Percentiles rank a stretch among this genome's conserved stretches.
Conservation (phyloP, 441 rosid genomes). For the Melastoma candidum region DNA sequence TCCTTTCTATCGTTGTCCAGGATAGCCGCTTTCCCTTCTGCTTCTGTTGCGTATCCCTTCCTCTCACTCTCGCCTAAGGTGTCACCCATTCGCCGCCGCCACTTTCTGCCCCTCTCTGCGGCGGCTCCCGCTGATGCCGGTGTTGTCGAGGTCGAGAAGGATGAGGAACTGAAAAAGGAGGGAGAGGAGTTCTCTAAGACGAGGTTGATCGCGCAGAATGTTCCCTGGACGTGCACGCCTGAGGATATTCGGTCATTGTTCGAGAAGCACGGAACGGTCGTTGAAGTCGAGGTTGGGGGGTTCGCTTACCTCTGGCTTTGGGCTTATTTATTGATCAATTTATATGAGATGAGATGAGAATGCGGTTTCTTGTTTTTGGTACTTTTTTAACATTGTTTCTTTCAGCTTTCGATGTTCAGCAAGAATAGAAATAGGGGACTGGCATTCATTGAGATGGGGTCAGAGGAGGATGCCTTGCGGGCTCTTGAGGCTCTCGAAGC, state of each 20-base stretch:
- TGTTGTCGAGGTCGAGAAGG: too few relatives aligned
- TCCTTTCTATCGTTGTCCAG: too few relatives aligned
- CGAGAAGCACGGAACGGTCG: conserved; percentile 53
- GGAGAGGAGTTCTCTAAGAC: conserved; percentile 39
- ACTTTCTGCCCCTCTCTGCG: too few relatives aligned
- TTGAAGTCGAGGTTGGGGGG: conserved; percentile 58
- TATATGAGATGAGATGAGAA: conserved; percentile 12
- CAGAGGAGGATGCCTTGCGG: conserved; percentile 58
- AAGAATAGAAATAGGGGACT: conserved; percentile 63
- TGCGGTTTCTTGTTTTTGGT: conserved; percentile 1
- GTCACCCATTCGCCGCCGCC: too few relatives aligned
- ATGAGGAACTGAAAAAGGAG: neutral
- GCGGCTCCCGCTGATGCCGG: too few relatives aligned
- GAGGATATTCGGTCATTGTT: conserved; percentile 77
- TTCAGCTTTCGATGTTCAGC: conserved; percentile 70
- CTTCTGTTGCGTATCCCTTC: too few relatives aligned
- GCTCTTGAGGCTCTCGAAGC: conserved; percentile 55
- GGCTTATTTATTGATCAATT: neutral
- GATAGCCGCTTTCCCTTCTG: too few relatives aligned
- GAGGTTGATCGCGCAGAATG: conserved; percentile 56
- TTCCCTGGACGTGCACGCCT: conserved; percentile 62
- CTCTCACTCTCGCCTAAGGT: too few relatives aligned
- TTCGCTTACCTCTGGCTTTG: conserved; percentile 2
- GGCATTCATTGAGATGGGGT: conserved; percentile 68
- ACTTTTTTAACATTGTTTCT: neutral